phyloP scores from a whole-genome alignment of 371 early-diverging fungal genomes.

The Caulochytrium protostelioides region DNA sequence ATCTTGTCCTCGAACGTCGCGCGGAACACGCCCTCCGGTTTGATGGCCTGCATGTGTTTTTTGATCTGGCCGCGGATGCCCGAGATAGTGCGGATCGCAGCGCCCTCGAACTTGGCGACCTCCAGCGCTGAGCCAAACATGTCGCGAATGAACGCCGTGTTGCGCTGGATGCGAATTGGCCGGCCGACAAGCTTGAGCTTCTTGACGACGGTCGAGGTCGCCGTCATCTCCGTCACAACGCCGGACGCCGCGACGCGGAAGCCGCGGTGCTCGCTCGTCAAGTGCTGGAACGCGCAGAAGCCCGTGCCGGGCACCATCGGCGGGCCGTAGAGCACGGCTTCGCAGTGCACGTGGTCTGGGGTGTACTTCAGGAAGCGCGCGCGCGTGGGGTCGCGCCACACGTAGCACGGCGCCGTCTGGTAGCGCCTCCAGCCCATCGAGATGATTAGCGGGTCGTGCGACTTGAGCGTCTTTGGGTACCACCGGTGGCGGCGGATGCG shows the following conservation, averaged over 20 bases:
- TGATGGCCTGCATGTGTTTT: slow-evolving; percentile 49
- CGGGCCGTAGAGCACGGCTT: slow-evolving; percentile 79
- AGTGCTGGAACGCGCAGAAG: slow-evolving; percentile 68
- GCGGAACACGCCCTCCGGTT: slow-evolving; percentile 86
- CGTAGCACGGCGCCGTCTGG: slow-evolving; percentile 89
- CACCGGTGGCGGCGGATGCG: slow-evolving; percentile 96
- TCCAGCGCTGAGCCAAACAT: slow-evolving; percentile 98
- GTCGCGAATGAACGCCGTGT: slow-evolving; percentile 95
- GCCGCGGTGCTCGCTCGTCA: slow-evolving; percentile 16
- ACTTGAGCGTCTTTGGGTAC: slow-evolving; percentile 88
- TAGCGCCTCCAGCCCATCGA: slow-evolving; percentile 97
- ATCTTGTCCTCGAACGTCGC: slow-evolving; percentile 98
- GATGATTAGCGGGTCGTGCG: slow-evolving; percentile 89
- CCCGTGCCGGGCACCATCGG: slow-evolving; percentile 56
- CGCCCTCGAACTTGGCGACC: slow-evolving; percentile 97
- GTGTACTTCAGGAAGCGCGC: slow-evolving; percentile 97
- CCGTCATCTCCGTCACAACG: slow-evolving; percentile 74
- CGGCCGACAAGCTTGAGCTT: slow-evolving; percentile 95
- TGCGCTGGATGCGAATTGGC: slow-evolving; percentile 82
- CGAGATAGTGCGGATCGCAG: slow-evolving; percentile 81
- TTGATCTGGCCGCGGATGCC: slow-evolving; percentile 98
- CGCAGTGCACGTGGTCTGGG: slow-evolving; percentile 96
- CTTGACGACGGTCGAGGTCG: slow-evolving; percentile 81
- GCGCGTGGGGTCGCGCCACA: slow-evolving; percentile 62
- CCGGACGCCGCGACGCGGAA: slow-evolving; percentile 93